phyloP scores from a whole-genome alignment of 2,329 filamentous ascomycete genomes.

The Beauveria bassiana region DNA sequence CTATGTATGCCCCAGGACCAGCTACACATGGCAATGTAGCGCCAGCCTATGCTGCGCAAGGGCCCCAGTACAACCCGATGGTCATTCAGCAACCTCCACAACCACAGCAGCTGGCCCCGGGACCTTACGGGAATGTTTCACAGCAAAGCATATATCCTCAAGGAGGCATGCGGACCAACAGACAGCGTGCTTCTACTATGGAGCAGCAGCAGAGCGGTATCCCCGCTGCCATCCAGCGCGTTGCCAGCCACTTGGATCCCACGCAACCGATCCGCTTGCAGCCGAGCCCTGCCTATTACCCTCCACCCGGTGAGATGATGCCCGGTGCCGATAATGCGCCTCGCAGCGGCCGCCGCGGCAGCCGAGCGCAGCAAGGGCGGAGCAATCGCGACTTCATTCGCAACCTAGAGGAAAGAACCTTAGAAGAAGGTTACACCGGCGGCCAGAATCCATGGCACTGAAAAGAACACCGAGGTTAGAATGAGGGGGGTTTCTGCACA shows the following conservation, averaged over 20 bases:
- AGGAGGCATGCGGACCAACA: slow-evolving; percentile 61
- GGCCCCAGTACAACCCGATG: slow-evolving; percentile 65
- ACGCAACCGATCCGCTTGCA: slow-evolving; percentile 90
- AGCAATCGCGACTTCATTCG: slow-evolving; percentile 84
- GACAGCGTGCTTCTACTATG: slow-evolving; percentile 92
- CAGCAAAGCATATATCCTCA: slow-evolving; percentile 54
- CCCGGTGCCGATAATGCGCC: slow-evolving; percentile 53
- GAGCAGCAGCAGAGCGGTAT: slow-evolving; percentile 92
- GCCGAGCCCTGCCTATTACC: slow-evolving; percentile 94
- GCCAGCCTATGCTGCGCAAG: slow-evolving; percentile 72
- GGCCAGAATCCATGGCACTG: slow-evolving; percentile 61
- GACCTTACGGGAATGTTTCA: slow-evolving; percentile 51
- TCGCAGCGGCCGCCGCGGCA: slow-evolving; percentile 62
- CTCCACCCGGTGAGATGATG: slow-evolving; percentile 79
- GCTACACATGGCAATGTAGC: slow-evolving; percentile 38
- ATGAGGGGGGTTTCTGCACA: neutral
- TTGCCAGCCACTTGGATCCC: slow-evolving; percentile 92
- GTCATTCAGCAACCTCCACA: slow-evolving; percentile 51
- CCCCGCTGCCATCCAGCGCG: slow-evolving; percentile 83
- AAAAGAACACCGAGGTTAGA: slow-evolving; percentile 12
- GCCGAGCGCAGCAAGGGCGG: slow-evolving; percentile 55
- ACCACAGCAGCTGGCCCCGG: slow-evolving; percentile 56
- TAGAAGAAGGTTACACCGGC: slow-evolving; percentile 85
- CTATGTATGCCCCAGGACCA: slow-evolving; percentile 62
- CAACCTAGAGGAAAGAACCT: slow-evolving; percentile 84